Evolutionary conservation across 306 rosid genomes (phyloP), one percentile per base, ranked within the genome.

Genomic region (Arachis hypogaea): DNA sequence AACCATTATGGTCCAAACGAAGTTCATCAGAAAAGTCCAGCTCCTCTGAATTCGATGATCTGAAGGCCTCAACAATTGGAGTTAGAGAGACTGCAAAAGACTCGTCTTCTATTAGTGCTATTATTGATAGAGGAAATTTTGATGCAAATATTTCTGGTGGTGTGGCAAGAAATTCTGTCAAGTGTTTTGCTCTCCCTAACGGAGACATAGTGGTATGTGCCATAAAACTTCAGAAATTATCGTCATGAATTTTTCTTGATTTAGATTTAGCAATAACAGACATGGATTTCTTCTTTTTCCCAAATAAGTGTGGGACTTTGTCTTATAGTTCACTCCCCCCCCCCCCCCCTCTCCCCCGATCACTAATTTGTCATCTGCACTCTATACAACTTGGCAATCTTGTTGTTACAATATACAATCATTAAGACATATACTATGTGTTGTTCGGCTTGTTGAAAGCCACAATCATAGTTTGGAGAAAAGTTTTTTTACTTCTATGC

Each of bases 151-250:
- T 88, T 75, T 85, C 92, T 80, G 95, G 97, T 72, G 98, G 99
- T 68, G 86, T 80, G 66, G 99, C 97, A 11, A 88, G 99, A 84
- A 92, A 84, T 79, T 82, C 85, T 73, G 87, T 88, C 63, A 88
- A 89, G 86, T 88, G 97, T 82, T 88, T 85, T 85, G 88, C 96
- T 71, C 95, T 94, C 71, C 85, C 96, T 65, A 92, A 87, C 80
- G 99, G 99, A 78, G 97, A 92, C 83, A 81, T 94, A 87, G 92
- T 92, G 99, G 99, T 94, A 92, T 65, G 97, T 82, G 84, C 72
- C 77, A 72, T 74, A 73, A 64, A 74, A 80, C 82, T 84, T 71
- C 60, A 57, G 73, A 61, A 45, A 62, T 29, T 29, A 66, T 43
- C 16, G 44, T 14, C 3, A 60, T 77, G 74, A 64, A 46, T 77